Conservation (phyloP, 73 alveolate species). For the Blepharisma japonicum region DNA sequence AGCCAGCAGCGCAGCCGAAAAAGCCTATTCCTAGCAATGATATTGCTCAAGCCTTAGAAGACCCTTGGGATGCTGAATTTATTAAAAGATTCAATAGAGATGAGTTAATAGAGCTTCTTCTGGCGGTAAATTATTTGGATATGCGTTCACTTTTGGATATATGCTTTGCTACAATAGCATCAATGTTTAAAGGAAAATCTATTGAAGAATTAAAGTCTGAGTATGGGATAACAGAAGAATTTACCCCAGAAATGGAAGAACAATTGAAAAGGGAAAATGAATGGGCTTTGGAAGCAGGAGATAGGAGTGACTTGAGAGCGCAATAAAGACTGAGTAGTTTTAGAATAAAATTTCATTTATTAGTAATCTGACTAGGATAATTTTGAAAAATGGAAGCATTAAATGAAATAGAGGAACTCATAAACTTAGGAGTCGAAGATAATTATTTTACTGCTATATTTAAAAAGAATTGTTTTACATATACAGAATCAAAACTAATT, state of each 20-base stretch:
- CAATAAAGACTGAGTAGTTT: no score
- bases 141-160: background rate
- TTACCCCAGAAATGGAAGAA: slow-evolving; percentile 34
- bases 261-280: slow-evolving; percentile 17
- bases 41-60: background rate
- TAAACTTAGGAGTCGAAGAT: no score
- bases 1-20: background rate
- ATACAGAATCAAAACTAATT: no score
- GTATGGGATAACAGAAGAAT: slow-evolving; percentile 17
- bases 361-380: no score
- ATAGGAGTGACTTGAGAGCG: background rate
- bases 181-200: background rate
- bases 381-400: no score
- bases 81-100: slow-evolving; percentile 6
- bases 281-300: slow-evolving; percentile 32
- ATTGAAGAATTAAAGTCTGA: slow-evolving; percentile 6
- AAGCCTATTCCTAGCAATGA: slow-evolving; percentile 10
- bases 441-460: no score
- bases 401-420: no score
- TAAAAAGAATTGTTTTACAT: no score
- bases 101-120: background rate
- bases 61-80: slow-evolving; percentile 36
- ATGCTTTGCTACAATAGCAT: slow-evolving; percentile 19
- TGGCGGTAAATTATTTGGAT: slow-evolving; percentile 19
- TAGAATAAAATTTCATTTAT: no score